Base-by-base conservation (phyloP, 1,284 basidiomycete genomes). In the Heterobasidion parviporum region DNA sequence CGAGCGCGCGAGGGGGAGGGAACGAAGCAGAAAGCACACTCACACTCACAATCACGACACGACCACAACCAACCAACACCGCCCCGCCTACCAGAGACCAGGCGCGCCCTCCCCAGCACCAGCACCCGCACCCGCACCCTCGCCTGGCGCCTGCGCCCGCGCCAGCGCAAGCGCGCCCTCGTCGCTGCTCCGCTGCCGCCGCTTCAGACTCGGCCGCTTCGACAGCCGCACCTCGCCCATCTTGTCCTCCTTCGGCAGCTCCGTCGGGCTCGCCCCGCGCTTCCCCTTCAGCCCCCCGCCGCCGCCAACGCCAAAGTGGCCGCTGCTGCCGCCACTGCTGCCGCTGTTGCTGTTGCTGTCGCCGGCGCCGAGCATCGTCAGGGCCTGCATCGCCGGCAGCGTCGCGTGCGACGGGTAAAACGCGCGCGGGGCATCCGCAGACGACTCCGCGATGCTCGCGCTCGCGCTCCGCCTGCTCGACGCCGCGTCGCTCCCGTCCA, bases 261-360 rank as follows among this genome's bases (percentile, higher is more conserved):
- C 86, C 10, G 85, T 86, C 26, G 87, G 87, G 62, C 86, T 89
- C 47, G 85, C 80, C 3, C 77, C 77, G 16, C 87, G 78, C 67
- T 89, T 89, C 47, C 77, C 75, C 47, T 74, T 74, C 1, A 47
- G 3, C 10, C 46, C 46, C 9, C 3, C 4, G 46, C 46, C 46
- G 46, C 46, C 46, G 4, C 10, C 46, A 18, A 47, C 46, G 46
- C 16, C 41, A 44, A 44, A 14, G 41, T 44, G 26, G 26, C 26
- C 5, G 26, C 5, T 26, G 26, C 41, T 6, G 3, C 41, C 3
- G 41, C 16, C 6, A 6, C 3, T 2, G 41, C 41, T 5, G 41
- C 41, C 3, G 26, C 26, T 26, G 26, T 3, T 26, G 26, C 3
- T 26, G 26, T 5, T 3, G 26, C 26, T 3, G 26, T 2, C 26